Percentiles rank a stretch among this genome's conserved stretches.
Conservation (phyloP, 192 early-diverging fungal genomes). For the Coemansia sp. region DNA sequence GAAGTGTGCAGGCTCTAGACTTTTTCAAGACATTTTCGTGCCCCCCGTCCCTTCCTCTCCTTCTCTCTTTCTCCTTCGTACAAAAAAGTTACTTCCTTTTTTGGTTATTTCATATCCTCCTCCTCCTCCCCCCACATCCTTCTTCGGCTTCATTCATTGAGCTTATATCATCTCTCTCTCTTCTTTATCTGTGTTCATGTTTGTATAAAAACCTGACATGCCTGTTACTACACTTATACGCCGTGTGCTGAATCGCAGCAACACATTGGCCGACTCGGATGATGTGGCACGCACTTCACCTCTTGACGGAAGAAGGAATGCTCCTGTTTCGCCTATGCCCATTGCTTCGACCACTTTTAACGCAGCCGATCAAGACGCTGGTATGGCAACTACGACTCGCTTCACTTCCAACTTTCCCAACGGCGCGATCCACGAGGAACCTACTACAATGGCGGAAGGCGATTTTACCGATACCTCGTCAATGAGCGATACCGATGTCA, state of each 20-base stretch:
- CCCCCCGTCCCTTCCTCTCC: neutral
- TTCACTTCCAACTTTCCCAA: conserved; percentile 1
- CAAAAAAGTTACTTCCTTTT: neutral
- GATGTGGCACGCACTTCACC: conserved; percentile 1
- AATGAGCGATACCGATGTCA: conserved; percentile 20
- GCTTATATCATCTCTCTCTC: neutral
- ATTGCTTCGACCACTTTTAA: neutral
- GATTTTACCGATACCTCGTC: conserved; percentile 42
- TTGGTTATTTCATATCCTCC: neutral
- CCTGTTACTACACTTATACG: conserved; percentile 37
- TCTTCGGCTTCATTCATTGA: neutral
- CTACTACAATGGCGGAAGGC: neutral
- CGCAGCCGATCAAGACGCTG: conserved; percentile 8
- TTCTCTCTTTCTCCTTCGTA: neutral
- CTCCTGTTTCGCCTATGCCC: conserved; percentile 14
- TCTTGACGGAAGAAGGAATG: neutral
- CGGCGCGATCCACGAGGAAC: conserved; percentile 23
- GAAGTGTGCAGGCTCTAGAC: neutral
- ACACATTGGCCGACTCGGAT: conserved; percentile 13
- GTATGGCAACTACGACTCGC: conserved; percentile 10
- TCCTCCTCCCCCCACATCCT: too few relatives aligned
- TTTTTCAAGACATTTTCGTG: conserved; percentile 2
- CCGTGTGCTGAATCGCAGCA: conserved; percentile 43
- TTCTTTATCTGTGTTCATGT: neutral
- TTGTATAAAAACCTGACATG: neutral